Conservation (phyloP, 768 basidiomycete species). For the Tephrocybe sp. region DNA sequence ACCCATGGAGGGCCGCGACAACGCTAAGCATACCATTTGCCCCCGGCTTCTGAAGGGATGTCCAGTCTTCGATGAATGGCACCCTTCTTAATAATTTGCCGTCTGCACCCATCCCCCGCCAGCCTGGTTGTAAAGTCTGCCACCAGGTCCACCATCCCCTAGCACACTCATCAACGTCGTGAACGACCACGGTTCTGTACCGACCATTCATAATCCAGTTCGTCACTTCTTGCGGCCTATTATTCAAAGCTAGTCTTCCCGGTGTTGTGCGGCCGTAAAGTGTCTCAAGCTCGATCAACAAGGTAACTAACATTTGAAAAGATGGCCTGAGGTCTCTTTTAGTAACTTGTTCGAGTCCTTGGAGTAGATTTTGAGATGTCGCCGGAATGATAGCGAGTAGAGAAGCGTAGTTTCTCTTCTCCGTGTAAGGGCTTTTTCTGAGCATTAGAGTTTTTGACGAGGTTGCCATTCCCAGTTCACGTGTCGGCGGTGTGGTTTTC, state of each 20-base stretch:
- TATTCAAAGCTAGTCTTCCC: neutral
- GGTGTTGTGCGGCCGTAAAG: neutral
- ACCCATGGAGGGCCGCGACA: constrained; percentile 3
- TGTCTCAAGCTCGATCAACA: neutral
- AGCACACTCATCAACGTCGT: neutral
- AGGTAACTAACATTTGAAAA: neutral
- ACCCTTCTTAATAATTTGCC: neutral
- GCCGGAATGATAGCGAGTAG: neutral
- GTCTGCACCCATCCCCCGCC: neutral
- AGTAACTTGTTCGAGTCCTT: neutral
- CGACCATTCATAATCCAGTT: neutral
- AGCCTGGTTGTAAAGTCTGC: constrained; percentile 1
- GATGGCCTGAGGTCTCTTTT: neutral
- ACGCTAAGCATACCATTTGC: constrained; percentile 2
- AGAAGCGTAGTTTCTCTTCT: neutral
- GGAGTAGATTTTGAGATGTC: neutral
- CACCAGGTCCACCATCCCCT: constrained; percentile 7
- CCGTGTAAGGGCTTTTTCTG: neutral
- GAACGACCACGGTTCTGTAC: neutral
- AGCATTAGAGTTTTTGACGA: neutral
- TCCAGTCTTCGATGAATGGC: constrained; percentile 3
- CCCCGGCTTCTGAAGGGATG: neutral
- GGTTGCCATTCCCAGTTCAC: too few relatives aligned
- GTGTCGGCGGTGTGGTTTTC: too few relatives aligned
- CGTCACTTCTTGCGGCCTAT: neutral